A percentile compares a stretch with the other conserved stretches of the same genome.
Evolutionary conservation across 2,329 filamentous ascomycete species (phyloP).

Genomic region (Nemania diffusa): DNA sequence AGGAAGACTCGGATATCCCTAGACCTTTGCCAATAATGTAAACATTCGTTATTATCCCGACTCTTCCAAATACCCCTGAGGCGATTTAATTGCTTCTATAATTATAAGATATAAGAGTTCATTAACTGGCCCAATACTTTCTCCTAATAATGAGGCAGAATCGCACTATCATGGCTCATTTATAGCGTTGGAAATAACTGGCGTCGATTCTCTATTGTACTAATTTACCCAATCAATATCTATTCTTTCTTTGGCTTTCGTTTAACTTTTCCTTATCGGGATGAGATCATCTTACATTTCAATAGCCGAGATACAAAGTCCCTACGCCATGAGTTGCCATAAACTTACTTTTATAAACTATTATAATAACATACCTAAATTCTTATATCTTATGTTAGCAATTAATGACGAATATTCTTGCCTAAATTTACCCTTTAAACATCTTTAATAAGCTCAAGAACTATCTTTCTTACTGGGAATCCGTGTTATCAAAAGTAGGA

Average conservation of each 20-base stretch:
- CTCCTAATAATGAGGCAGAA: not conserved
- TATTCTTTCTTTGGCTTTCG: too few relatives aligned
- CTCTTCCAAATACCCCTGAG: not conserved
- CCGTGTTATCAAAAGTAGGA: too few relatives aligned
- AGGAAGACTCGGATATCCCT: constrained; percentile 3
- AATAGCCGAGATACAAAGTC: not conserved
- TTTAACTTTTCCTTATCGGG: not conserved
- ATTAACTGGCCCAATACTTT: not conserved
- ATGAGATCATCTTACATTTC: not conserved
- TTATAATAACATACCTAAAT: too few relatives aligned
- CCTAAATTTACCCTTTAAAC: too few relatives aligned
- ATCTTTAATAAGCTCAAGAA: too few relatives aligned
- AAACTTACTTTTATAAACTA: too few relatives aligned
- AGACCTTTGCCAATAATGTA: not conserved
- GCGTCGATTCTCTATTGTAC: not conserved
- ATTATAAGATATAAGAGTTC: not conserved
- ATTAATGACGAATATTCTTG: too few relatives aligned
- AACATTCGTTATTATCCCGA: not conserved
- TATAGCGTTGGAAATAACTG: not conserved
- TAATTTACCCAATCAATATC: too few relatives aligned
- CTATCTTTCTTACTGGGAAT: too few relatives aligned
- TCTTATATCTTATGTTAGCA: too few relatives aligned
- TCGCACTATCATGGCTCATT: not conserved
- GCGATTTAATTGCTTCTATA: not conserved
- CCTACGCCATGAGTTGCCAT: too few relatives aligned